Evolutionary conservation across 2,329 filamentous ascomycete genomes (phyloP).

Genomic region (Hypoxylon sp.): DNA sequence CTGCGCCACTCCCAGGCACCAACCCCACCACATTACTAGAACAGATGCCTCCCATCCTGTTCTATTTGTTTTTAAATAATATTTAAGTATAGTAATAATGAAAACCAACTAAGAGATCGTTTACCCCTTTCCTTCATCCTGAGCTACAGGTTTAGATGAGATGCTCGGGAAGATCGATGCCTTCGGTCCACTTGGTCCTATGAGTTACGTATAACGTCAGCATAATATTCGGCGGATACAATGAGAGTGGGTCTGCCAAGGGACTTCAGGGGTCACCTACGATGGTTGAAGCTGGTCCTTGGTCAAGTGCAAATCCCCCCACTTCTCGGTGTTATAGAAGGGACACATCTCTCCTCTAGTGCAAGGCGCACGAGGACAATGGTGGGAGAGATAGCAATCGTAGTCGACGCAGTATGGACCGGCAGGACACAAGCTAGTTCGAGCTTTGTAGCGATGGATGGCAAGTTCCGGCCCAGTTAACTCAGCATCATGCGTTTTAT

Average conservation of each 20-base stretch:
- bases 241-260: not conserved
- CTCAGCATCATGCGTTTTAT: conserved; percentile 54
- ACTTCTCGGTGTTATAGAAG: conserved; percentile 51
- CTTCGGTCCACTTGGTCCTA: conserved; percentile 53
- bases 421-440: conserved; percentile 54
- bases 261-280: conserved; percentile 43
- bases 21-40: conserved; percentile 6
- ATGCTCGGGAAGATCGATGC: conserved; percentile 67
- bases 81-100: conserved; percentile 34
- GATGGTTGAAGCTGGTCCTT: conserved; percentile 52
- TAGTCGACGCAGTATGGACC: conserved; percentile 54
- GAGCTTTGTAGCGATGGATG: conserved; percentile 56
- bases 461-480: conserved; percentile 53
- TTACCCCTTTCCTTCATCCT: conserved; percentile 8
- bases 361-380: conserved; percentile 53
- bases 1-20: not conserved
- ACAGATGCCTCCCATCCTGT: conserved; percentile 25
- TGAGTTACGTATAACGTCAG: conserved; percentile 33
- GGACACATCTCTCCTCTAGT: conserved; percentile 49
- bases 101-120: conserved; percentile 26
- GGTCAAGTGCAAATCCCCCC: conserved; percentile 53
- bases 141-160: conserved; percentile 61
- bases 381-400: conserved; percentile 56
- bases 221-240: not conserved
- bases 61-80: conserved; percentile 32